Evolutionary conservation across 768 basidiomycete genomes (phyloP).

Genomic region (Piloderma croceum): DNA sequence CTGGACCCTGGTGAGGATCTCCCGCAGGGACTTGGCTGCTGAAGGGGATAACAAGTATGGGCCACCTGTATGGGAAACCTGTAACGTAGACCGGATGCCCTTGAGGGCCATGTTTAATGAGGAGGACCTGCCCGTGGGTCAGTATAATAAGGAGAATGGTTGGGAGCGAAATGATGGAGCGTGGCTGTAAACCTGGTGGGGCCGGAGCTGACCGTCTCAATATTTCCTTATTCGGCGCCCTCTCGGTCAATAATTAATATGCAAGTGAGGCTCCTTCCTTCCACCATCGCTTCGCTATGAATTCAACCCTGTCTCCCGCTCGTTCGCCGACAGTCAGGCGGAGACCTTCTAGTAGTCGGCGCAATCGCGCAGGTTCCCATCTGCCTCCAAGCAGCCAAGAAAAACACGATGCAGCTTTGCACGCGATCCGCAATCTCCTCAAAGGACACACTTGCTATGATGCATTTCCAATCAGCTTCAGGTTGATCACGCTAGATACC

Average conservation of each 20-base stretch:
- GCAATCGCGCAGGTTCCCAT: constrained; percentile 56
- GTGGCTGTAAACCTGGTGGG: too few species aligned
- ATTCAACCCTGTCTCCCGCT: constrained; percentile 46
- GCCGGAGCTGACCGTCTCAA: too few species aligned
- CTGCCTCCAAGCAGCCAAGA: constrained; percentile 51
- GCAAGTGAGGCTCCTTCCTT: too few species aligned
- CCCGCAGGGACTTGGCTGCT: constrained; percentile 1
- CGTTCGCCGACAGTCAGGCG: constrained; percentile 49
- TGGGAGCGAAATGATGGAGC: too few species aligned
- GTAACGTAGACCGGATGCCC: too few species aligned
- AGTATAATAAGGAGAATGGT: too few species aligned
- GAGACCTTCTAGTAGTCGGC: constrained; percentile 46
- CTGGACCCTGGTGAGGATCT: not conserved
- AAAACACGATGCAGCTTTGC: constrained; percentile 63
- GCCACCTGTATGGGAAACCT: not conserved
- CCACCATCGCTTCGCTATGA: too few species aligned
- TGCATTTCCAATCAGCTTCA: constrained; percentile 94
- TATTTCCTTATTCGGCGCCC: too few species aligned
- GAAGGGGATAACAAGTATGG: constrained; percentile 16
- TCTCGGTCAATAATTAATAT: too few species aligned
- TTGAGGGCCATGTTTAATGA: not conserved
- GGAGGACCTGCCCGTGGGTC: too few species aligned
- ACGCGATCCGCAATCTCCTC: constrained; percentile 74
- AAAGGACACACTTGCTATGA: constrained; percentile 87
- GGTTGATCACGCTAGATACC: constrained; percentile 94